Conservation (phyloP, 2,329 filamentous ascomycete species). For the Clathrospora elynae region DNA sequence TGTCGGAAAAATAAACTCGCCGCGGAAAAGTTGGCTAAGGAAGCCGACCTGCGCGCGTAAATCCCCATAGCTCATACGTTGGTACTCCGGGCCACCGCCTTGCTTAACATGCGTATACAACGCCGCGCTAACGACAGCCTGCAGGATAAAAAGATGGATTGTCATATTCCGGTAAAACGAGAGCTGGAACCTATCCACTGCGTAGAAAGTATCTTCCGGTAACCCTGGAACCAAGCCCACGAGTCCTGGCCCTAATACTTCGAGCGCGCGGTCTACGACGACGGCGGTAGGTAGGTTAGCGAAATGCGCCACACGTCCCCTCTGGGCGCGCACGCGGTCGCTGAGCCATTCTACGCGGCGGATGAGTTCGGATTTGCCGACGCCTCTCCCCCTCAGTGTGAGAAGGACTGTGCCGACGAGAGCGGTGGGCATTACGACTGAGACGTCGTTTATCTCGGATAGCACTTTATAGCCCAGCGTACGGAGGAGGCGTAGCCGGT, state of each 20-base stretch:
- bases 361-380: slow-evolving; percentile 83
- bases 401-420: slow-evolving; percentile 92
- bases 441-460: slow-evolving; percentile 92
- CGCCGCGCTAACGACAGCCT: slow-evolving; percentile 85
- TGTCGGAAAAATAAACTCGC: slow-evolving; percentile 94
- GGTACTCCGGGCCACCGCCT: slow-evolving; percentile 80
- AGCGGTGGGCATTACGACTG: slow-evolving; percentile 97
- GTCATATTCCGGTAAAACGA: slow-evolving; percentile 99
- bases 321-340: slow-evolving; percentile 78
- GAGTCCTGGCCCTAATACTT: slow-evolving; percentile 87
- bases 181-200: slow-evolving; percentile 91
- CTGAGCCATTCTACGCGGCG: slow-evolving; percentile 90
- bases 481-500: slow-evolving; percentile 73
- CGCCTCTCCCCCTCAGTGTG: slow-evolving; percentile 87
- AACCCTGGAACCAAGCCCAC: slow-evolving; percentile 80
- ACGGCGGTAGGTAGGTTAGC: slow-evolving; percentile 76
- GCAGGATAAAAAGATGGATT: slow-evolving; percentile 94
- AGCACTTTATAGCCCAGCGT: slow-evolving; percentile 92
- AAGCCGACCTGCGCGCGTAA: slow-evolving; percentile 83
- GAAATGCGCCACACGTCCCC: slow-evolving; percentile 92
- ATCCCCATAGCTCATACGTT: slow-evolving; percentile 76
- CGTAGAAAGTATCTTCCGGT: slow-evolving; percentile 90
- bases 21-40: slow-evolving; percentile 86
- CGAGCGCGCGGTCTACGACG: slow-evolving; percentile 86
- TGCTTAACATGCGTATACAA: slow-evolving; percentile 91